phyloP scores from a whole-genome alignment of 148 eudicot species.

The Heliosperma pusillum region DNA sequence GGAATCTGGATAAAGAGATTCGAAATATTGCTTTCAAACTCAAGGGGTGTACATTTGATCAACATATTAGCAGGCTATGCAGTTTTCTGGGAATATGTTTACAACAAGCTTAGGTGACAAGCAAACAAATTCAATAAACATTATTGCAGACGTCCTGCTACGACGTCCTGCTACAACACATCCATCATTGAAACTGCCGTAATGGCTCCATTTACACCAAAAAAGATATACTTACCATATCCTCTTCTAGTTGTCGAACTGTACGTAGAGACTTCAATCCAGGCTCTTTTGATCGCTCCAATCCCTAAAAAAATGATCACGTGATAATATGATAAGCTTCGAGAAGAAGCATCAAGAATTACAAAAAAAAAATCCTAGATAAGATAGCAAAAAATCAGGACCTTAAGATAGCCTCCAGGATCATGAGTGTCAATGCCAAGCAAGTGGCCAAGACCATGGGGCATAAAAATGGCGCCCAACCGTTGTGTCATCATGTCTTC shows the following conservation, averaged over 20 bases:
- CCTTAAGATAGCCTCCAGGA: constrained; percentile 96
- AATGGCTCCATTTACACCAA: not conserved
- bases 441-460: constrained; percentile 98
- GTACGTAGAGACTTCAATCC: constrained; percentile 85
- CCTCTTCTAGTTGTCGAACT: constrained; percentile 71
- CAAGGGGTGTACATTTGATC: not conserved
- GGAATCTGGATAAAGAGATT: not conserved
- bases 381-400: constrained; percentile 23
- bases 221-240: constrained; percentile 53
- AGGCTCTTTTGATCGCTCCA: constrained; percentile 73
- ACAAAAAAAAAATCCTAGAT: not conserved
- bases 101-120: not conserved
- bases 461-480: constrained; percentile 91
- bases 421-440: constrained; percentile 98
- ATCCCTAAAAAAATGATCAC: constrained; percentile 46
- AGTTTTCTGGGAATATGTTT: not conserved
- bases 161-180: not conserved
- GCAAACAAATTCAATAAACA: not conserved
- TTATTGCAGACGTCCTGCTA: not conserved
- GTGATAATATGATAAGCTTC: not conserved
- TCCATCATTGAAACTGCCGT: not conserved
- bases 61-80: not conserved
- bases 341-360: not conserved
- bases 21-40: not conserved
- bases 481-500: constrained; percentile 82